Evolutionary conservation across 768 basidiomycete species (phyloP).

Genomic region (Tubosaeta sp.): DNA sequence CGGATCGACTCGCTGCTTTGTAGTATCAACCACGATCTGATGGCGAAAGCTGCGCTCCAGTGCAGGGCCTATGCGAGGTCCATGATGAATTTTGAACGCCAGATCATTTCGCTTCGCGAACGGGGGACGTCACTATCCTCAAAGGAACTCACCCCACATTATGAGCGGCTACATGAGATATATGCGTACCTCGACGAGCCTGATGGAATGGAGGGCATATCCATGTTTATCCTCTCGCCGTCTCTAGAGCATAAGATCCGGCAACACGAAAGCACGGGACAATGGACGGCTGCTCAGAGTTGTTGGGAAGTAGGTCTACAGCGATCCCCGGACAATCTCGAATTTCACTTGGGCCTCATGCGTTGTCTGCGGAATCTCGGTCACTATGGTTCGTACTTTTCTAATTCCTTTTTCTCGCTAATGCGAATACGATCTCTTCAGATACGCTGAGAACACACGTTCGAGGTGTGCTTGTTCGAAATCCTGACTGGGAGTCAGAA

Average conservation of each 20-base stretch:
- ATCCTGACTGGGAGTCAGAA: conserved; percentile 76
- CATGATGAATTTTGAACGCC: conserved; percentile 91
- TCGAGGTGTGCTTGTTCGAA: conserved; percentile 77
- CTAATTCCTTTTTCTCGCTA: neutral
- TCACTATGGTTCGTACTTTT: conserved; percentile 75
- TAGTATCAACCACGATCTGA: conserved; percentile 80
- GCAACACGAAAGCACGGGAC: conserved; percentile 93
- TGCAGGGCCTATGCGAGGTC: conserved; percentile 94
- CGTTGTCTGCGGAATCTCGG: conserved; percentile 91
- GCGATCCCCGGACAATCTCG: conserved; percentile 82
- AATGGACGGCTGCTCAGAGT: conserved; percentile 98
- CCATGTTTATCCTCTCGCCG: conserved; percentile 81
- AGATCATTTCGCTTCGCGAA: conserved; percentile 52
- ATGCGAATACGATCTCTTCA: conserved; percentile 27
- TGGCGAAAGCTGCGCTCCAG: conserved; percentile 90
- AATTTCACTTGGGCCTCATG: conserved; percentile 84
- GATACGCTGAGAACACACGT: conserved; percentile 96
- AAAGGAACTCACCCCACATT: conserved; percentile 49
- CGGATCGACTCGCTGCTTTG: conserved; percentile 78
- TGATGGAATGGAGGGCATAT: conserved; percentile 98
- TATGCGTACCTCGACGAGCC: conserved; percentile 96
- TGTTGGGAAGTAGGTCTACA: conserved; percentile 98
- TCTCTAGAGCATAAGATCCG: conserved; percentile 94
- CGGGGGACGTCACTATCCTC: conserved; percentile 36
- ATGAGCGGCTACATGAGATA: conserved; percentile 91